Conservation (phyloP, 495 filamentous ascomycete genomes). For the Eremomyces bilateralis region DNA sequence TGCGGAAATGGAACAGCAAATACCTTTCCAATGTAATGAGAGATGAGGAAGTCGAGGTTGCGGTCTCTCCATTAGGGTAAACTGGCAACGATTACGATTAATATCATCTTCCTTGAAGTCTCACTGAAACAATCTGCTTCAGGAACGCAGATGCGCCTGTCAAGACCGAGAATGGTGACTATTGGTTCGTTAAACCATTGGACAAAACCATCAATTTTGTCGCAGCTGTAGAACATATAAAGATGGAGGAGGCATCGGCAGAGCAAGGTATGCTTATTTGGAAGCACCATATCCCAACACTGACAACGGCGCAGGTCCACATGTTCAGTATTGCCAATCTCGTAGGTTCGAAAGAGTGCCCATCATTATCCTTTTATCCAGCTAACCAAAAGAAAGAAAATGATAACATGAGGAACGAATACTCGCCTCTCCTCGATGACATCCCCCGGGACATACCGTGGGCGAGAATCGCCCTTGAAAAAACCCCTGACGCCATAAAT, state of each 20-base stretch:
- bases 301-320: too few species aligned
- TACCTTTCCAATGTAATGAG: constrained; percentile 31
- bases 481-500: constrained; percentile 47
- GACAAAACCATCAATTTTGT: constrained; percentile 18
- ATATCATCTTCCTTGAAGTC: background rate
- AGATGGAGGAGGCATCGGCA: constrained; percentile 5
- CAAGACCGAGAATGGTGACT: constrained; percentile 12
- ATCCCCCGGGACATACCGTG: constrained; percentile 37
- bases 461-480: constrained; percentile 39
- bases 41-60: constrained; percentile 37
- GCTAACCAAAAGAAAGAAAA: constrained; percentile 35
- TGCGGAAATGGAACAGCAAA: constrained; percentile 31
- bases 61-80: constrained; percentile 45
- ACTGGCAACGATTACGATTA: constrained; percentile 5
- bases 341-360: background rate
- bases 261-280: constrained; percentile 3
- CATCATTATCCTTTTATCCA: background rate
- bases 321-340: background rate
- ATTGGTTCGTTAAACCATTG: constrained; percentile 30
- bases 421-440: constrained; percentile 30
- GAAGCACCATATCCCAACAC: background rate
- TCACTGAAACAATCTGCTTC: constrained; percentile 1
- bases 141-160: constrained; percentile 43
- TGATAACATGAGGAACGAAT: constrained; percentile 53
- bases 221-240: constrained; percentile 16